Conservation (phyloP, 805 yeast species). For the Yarrowia divulgata region DNA sequence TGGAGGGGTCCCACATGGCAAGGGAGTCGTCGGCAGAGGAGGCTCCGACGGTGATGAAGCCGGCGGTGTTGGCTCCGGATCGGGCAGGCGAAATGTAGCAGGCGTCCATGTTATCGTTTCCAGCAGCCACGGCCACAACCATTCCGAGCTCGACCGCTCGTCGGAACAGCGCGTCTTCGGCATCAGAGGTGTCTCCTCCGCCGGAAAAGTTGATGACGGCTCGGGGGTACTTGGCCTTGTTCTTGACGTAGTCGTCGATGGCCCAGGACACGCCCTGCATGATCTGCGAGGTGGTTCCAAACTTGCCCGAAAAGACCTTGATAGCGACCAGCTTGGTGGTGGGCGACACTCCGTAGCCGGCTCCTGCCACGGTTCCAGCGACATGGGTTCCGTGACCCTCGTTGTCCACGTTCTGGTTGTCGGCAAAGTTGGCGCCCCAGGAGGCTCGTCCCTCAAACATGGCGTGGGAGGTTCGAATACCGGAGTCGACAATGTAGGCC, state of each 20-base stretch:
- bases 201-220: constrained; percentile 24
- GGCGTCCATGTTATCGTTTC: constrained; percentile 1
- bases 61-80: not conserved
- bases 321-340: constrained; percentile 59
- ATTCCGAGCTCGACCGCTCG: constrained; percentile 1
- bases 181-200: constrained; percentile 31
- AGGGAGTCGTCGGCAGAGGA: constrained; percentile 16
- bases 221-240: constrained; percentile 41
- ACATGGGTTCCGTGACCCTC: constrained; percentile 69
- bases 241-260: constrained; percentile 48
- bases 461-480: constrained; percentile 58
- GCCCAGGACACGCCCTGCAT: constrained; percentile 65
- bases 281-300: constrained; percentile 62
- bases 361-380: constrained; percentile 65
- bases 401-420: constrained; percentile 56
- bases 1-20: not conserved
- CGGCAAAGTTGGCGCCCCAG: constrained; percentile 60
- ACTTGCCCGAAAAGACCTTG: constrained; percentile 65
- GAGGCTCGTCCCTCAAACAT: constrained; percentile 64
- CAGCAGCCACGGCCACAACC: constrained; percentile 48
- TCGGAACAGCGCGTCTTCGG: constrained; percentile 50
- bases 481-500: constrained; percentile 64
- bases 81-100: constrained; percentile 11
- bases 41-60: constrained; percentile 24
- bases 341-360: constrained; percentile 63